phyloP scores from a whole-genome alignment of 192 early-diverging fungal species.

The Paraglomus brasilianum region DNA sequence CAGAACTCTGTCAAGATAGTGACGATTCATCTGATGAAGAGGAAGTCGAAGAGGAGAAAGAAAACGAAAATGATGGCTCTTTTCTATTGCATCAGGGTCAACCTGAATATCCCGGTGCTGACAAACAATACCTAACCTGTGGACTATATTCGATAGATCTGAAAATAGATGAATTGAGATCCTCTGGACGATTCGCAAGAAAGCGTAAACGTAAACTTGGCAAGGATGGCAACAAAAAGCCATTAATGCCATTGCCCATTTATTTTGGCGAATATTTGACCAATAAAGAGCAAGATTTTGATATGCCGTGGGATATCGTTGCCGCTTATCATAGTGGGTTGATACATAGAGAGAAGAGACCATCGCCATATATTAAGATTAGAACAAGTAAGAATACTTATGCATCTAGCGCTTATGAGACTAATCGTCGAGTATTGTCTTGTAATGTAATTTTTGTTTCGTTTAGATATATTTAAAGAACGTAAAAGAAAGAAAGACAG shows the following conservation, averaged over 20 bases:
- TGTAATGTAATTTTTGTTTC: neutral
- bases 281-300: conserved; percentile 57
- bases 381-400: conserved; percentile 47
- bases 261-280: conserved; percentile 61
- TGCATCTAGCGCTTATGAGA: neutral
- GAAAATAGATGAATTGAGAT: conserved; percentile 30
- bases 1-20: too few species aligned
- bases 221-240: neutral
- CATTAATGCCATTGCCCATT: conserved; percentile 56
- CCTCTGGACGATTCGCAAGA: conserved; percentile 20
- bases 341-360: conserved; percentile 36
- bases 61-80: too few species aligned
- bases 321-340: conserved; percentile 43
- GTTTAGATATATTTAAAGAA: conserved; percentile 73
- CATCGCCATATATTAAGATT: conserved; percentile 54
- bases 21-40: too few species aligned
- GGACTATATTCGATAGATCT: conserved; percentile 45
- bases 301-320: conserved; percentile 64
- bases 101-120: conserved; percentile 21
- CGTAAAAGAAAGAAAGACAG: conserved; percentile 58
- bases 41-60: too few species aligned
- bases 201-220: neutral
- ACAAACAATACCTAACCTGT: conserved; percentile 42
- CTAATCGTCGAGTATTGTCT: neutral
- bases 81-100: neutral